Percentiles rank a stretch among this genome's conserved stretches.
These are phyloP conservation scores for Parietichytrium sp. DNA, from an alignment of 108 stramenopile genomes.

Conservation along the genomic window DNA sequence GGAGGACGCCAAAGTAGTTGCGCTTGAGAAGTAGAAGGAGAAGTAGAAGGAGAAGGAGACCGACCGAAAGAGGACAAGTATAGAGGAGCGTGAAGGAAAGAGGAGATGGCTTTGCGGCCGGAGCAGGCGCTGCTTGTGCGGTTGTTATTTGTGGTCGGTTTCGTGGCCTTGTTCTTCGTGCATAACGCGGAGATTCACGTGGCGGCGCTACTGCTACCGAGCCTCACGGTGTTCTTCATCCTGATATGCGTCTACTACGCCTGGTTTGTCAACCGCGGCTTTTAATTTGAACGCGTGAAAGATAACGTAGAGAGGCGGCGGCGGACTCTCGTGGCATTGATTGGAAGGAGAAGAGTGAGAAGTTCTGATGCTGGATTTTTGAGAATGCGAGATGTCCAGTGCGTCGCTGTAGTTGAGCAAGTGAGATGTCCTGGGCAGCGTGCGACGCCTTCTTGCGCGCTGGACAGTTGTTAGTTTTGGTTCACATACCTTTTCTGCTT, in stretches of 20 bases:
- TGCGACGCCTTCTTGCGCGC: no score
- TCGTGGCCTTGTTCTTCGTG: not conserved
- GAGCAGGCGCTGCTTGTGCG: not conserved
- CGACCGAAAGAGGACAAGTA: no score
- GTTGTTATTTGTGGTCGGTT: not conserved
- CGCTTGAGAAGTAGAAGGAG: no score
- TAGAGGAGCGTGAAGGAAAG: no score
- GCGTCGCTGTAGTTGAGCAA: no score
- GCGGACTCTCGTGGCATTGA: not conserved
- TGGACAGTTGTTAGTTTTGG: no score
- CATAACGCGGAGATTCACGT: conserved; percentile 32
- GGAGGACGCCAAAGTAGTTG: no score
- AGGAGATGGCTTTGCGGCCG: no score
- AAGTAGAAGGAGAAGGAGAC: no score
- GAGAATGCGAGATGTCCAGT: no score
- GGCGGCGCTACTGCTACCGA: not conserved
- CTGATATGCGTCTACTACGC: not conserved
- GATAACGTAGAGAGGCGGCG: not conserved
- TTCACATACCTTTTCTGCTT: no score
- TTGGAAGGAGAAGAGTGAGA: not conserved
- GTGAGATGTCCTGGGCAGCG: no score
- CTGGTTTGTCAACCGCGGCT: conserved; percentile 22
- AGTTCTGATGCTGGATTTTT: not conserved
- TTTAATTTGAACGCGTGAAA: not conserved
- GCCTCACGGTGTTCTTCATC: not conserved